Base-by-base conservation (phyloP, 352 stramenopile genomes). In the Blastocystis sp. region DNA sequence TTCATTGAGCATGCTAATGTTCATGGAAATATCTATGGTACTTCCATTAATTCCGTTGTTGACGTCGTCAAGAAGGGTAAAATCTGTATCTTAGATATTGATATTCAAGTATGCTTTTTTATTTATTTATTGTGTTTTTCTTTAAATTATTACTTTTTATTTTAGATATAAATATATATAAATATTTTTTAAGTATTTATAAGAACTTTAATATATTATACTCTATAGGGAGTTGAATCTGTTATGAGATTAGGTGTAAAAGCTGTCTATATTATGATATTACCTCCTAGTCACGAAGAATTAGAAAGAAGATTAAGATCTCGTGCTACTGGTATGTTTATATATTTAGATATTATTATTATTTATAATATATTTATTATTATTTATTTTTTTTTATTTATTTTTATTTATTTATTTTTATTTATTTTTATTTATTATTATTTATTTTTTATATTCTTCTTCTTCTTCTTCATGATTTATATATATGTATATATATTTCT, bases 11-110 rank as follows among this genome's bases (percentile, higher is more conserved):
- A 93, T 68, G 90, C 88, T 1, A 66, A 92, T 55, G 90, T 98
- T 27, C 88, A 96, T 70, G 84, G 82, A 55, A 95, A 95, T 68
- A 82, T 93, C 57, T 96, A 96, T 69, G 88, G 87, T 67, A 96
- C 88, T 1, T 78, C 67, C 27, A 70, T 72, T 13, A 45, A 74
- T 10, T 66, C 67, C 2, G 84, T 96, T 21, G 68, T 86, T 70
- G 75, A 78, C 56, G 88, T 97, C 32, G 77, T 86, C 66, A 73
- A 80, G 27, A 68, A 84, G 65, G 78, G 81, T 39, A 93, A 94
- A 73, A 88, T 97, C 58, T 96, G 88, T 72, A 86, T 98, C 48
- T 65, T 98, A 30, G 90, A 98, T 73, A 96, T 98, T 56, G 90
- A 96, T 66, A 81, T 95, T 42, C 86, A 95, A n/a, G n/a, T n/a